Evolutionary conservation across 805 yeast genomes (phyloP), one percentile per base, ranked within the genome.

Genomic region (Candida anglica): DNA sequence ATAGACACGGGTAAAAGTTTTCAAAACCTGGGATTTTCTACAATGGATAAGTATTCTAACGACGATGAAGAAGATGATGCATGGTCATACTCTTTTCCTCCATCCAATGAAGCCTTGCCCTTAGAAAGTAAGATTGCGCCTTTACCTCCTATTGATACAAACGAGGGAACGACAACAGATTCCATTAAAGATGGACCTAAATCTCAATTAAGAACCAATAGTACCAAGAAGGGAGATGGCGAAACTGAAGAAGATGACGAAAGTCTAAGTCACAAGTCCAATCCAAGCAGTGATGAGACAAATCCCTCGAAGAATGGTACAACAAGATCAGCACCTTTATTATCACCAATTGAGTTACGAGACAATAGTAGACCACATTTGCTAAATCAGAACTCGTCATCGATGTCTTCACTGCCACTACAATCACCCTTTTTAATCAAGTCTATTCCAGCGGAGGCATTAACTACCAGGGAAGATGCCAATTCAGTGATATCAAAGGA

Each of bases 391-490:
- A n/a, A n/a, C n/a, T n/a, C n/a, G n/a, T 9, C 10, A 9, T 9
- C 23, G 10, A 9, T 21, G 23, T 51, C 59, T 7, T 46, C 60
- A 4, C 27, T 42, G 17, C 48, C 61, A 6, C 41, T 65, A 13
- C 67, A 56, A 35, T 53, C 68, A 7, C 59, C 68, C 14, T 60
- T 61, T 29, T 29, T 53, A 24, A 52, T 53, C 19, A 69, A 70
- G 40, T 58, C 75, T 3, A 48, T 64, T 1, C 79, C 79, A 0
- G 78, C 77, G 1, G 56, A 65, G 40, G 79, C 80, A 0, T 66
- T 59, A 29, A 75, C 78, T 0, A 75, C 79, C 0, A 64, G 49
- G 31, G 63, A 71, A 20, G 78, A 75, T 43, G 79, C 74, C 14
- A 69, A 56, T 28, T 63, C 72, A 21, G 40, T 50, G 15, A 39